Evolutionary conservation across 495 filamentous ascomycete genomes (phyloP).

Genomic region (Lepidopterella palustris): DNA sequence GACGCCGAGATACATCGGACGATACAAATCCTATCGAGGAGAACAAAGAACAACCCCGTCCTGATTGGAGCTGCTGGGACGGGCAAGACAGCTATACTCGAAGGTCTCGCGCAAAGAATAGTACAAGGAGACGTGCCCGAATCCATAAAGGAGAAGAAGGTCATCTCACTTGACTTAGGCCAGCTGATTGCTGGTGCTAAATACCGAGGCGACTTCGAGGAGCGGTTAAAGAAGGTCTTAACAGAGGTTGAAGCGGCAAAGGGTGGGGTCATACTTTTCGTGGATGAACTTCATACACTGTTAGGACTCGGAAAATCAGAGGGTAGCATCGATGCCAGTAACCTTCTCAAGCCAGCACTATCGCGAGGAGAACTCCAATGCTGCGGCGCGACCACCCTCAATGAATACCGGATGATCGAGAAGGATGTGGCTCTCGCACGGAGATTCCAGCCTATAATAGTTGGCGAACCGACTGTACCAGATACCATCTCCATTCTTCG

Average conservation of each 20-base stretch:
- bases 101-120: constrained; percentile 87
- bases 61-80: constrained; percentile 88
- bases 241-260: constrained; percentile 86
- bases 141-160: constrained; percentile 90
- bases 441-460: constrained; percentile 87
- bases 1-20: constrained; percentile 88
- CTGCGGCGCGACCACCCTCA: constrained; percentile 88
- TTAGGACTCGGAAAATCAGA: constrained; percentile 91
- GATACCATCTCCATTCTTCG: constrained; percentile 94
- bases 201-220: constrained; percentile 93
- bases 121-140: constrained; percentile 90
- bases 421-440: constrained; percentile 92
- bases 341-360: constrained; percentile 89
- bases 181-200: constrained; percentile 93
- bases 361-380: constrained; percentile 90
- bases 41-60: constrained; percentile 97
- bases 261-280: constrained; percentile 85
- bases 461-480: constrained; percentile 80
- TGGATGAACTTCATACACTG: constrained; percentile 90
- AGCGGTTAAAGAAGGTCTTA: constrained; percentile 81
- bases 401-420: constrained; percentile 87
- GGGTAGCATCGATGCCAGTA: constrained; percentile 92
- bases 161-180: constrained; percentile 80
- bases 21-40: constrained; percentile 84
- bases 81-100: constrained; percentile 91